Evolutionary conservation across 176 grass and related monocot species (phyloP).

Genomic region (Guadua angustifolia): DNA sequence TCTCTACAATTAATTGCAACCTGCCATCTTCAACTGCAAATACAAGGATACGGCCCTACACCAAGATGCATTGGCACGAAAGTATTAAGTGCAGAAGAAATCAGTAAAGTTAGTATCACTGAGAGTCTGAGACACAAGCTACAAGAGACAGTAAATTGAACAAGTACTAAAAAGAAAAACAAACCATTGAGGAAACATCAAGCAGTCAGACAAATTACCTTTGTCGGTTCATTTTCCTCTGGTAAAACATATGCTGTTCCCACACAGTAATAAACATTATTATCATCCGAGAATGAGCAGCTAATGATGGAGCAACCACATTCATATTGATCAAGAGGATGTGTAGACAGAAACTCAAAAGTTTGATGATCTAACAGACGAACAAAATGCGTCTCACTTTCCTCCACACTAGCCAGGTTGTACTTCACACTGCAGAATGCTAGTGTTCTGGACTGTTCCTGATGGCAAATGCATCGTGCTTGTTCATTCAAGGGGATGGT

Average conservation of each 20-base stretch:
- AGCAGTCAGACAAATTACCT: slow-evolving; percentile 50
- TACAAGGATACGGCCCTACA: slow-evolving; percentile 87
- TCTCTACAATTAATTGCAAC: slow-evolving; percentile 77
- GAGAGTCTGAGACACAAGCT: not conserved
- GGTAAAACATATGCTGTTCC: slow-evolving; percentile 94
- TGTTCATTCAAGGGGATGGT: slow-evolving; percentile 90
- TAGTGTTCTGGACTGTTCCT: slow-evolving; percentile 83
- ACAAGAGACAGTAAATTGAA: slow-evolving; percentile 13
- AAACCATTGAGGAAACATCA: slow-evolving; percentile 14
- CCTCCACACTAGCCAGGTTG: slow-evolving; percentile 53
- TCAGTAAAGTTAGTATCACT: not conserved
- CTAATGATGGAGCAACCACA: slow-evolving; percentile 87
- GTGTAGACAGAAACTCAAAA: slow-evolving; percentile 78
- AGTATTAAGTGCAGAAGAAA: slow-evolving; percentile 31
- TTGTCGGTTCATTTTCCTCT: slow-evolving; percentile 88
- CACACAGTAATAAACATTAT: slow-evolving; percentile 85
- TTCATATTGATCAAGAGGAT: slow-evolving; percentile 81
- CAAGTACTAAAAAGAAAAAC: not conserved
- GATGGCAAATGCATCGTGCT: slow-evolving; percentile 80
- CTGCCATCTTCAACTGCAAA: slow-evolving; percentile 90
- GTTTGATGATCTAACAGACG: slow-evolving; percentile 87
- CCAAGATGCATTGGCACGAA: slow-evolving; percentile 17
- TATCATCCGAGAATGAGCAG: slow-evolving; percentile 88
- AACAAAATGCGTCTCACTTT: slow-evolving; percentile 84
- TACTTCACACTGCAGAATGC: slow-evolving; percentile 74